Evolutionary conservation across 2,329 filamentous ascomycete genomes (phyloP), one percentile per base, ranked within the genome.

Genomic region (Curvularia hawaiiensis): DNA sequence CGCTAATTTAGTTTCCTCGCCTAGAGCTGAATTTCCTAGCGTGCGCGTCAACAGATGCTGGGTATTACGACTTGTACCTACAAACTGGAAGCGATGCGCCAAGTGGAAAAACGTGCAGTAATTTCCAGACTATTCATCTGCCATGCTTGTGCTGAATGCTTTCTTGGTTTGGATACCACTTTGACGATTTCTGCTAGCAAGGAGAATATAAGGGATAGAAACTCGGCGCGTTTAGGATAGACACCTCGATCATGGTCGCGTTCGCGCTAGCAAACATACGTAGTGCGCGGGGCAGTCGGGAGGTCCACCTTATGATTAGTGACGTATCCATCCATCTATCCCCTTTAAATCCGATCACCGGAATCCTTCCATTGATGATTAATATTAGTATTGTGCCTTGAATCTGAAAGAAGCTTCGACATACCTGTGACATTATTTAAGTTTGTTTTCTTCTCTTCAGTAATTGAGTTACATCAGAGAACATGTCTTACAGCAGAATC

Each of bases 61-160:
- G 70, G 6, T 84, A 81, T 49, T 84, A 81, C 71, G 80, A 83
- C 69, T 63, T 84, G 14, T 85, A 79, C 61, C 70, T 85, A 45
- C 83, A 85, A 72, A 84, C 80, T 1, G 82, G 83, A 1, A 81
- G 78, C 48, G 80, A 82, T 39, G 75, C 74, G 35, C 82, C 83
- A 1, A 78, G 76, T 50, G 82, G 81, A 2, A 75, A 74, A 69
- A 80, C 76, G 5, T 85, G 83, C 63, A 84, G 80, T 62, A 84
- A 84, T 66, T 83, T 81, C 57, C 82, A 84, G 75, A 83, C 81
- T 28, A 74, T 85, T 54, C 83, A 85, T 72, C 67, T 84, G 64
- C 83, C 82, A 31, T 84, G 81, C 61, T 63, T 84, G 38, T 83
- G 82, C 50, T 68, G 56, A 44, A 41, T 24, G 26, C 5, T 14